phyloP scores from a whole-genome alignment of 768 basidiomycete genomes.

The Favolaschia claudopus region DNA sequence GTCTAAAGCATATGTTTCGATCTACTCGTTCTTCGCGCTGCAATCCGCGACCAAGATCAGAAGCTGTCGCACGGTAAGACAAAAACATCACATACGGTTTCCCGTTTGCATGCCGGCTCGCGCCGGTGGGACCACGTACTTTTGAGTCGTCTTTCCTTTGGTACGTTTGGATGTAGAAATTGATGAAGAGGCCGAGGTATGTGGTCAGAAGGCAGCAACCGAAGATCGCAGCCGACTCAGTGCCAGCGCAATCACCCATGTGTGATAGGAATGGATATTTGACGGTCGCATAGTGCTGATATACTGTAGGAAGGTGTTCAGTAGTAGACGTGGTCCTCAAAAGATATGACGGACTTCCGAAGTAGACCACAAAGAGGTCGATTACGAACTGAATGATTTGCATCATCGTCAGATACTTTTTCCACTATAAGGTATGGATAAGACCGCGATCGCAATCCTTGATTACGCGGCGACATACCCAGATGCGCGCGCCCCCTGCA shows the following conservation, averaged over 20 bases:
- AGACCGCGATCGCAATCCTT: no score
- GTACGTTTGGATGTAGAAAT: constrained; percentile 90
- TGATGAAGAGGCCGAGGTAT: constrained; percentile 95
- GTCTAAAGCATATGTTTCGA: not conserved
- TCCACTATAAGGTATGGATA: constrained; percentile 84
- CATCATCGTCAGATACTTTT: constrained; percentile 96
- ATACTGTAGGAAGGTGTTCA: constrained; percentile 52
- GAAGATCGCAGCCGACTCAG: constrained; percentile 86
- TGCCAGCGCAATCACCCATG: constrained; percentile 86
- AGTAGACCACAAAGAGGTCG: constrained; percentile 91
- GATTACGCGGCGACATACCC: constrained; percentile 79
- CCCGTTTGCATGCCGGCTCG: constrained; percentile 48
- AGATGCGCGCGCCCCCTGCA: constrained; percentile 94
- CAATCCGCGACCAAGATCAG: no score
- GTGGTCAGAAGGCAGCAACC: constrained; percentile 89
- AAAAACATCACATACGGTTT: constrained; percentile 34
- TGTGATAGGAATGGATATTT: constrained; percentile 77
- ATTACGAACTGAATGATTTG: constrained; percentile 97
- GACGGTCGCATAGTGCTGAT: constrained; percentile 78
- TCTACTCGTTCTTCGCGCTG: constrained; percentile 34
- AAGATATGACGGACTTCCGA: constrained; percentile 77
- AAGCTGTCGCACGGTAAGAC: no score
- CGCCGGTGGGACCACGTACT: constrained; percentile 46
- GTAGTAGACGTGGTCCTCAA: not conserved
- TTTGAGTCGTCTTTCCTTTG: constrained; percentile 59